Evolutionary conservation across 2,329 filamentous ascomycete species (phyloP).

Genomic region (Colletotrichum sp.): DNA sequence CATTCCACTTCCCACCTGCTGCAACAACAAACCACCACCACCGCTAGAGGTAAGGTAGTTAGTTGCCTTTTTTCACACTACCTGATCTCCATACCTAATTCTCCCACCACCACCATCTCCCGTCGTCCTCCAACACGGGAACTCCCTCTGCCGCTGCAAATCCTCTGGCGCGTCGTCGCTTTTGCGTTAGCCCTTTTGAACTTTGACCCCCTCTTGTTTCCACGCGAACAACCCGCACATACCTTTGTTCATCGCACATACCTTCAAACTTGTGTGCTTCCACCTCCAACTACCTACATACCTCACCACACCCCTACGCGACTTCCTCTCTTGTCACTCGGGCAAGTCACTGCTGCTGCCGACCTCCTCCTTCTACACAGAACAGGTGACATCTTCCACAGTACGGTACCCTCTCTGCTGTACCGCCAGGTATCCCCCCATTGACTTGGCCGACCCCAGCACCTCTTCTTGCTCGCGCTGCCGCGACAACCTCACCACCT

Average conservation of each 20-base stretch:
- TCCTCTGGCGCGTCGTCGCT: background rate
- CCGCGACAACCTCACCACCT: slow-evolving; percentile 9
- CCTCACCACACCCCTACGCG: background rate
- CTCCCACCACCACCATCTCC: background rate
- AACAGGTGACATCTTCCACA: background rate
- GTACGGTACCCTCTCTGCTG: background rate
- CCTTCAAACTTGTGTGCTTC: background rate
- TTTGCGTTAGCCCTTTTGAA: background rate
- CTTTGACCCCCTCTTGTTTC: slow-evolving; percentile 11
- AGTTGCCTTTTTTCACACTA: background rate
- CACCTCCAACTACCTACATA: background rate
- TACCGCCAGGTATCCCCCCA: background rate
- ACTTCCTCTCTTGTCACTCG: background rate
- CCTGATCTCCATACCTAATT: background rate
- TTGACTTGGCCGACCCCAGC: background rate
- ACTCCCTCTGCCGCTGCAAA: background rate
- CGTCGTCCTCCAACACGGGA: background rate
- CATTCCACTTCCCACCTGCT: background rate
- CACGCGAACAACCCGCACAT: slow-evolving; percentile 10
- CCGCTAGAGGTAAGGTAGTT: background rate
- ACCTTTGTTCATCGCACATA: background rate
- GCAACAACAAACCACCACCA: background rate
- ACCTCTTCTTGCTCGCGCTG: background rate
- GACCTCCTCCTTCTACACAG: background rate
- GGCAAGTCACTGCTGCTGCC: background rate